Evolutionary conservation across 2,329 filamentous ascomycete genomes (phyloP).

Genomic region (Amauroascus verrucosus): DNA sequence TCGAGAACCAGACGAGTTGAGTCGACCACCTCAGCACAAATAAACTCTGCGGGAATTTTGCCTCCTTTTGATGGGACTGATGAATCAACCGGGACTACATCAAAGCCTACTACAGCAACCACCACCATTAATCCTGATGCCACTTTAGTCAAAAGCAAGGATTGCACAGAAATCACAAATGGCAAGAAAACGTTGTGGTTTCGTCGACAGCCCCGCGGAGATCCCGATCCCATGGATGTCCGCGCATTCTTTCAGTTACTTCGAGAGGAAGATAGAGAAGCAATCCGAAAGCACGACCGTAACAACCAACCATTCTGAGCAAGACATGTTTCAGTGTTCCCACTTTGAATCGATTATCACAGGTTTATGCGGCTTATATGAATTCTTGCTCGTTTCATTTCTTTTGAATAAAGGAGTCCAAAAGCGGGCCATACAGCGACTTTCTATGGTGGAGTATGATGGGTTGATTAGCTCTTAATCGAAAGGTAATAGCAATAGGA

Average conservation of each 20-base stretch:
- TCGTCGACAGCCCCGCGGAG: slow-evolving; percentile 12
- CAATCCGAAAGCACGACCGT: slow-evolving; percentile 18
- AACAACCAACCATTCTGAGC: slow-evolving; percentile 3
- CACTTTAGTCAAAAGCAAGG: neutral
- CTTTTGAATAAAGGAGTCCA: slow-evolving; percentile 4
- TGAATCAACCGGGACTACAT: slow-evolving; percentile 11
- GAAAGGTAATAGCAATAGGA: neutral
- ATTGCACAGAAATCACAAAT: neutral
- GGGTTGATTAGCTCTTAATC: neutral
- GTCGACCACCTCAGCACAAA: neutral
- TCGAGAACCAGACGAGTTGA: neutral
- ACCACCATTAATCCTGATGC: neutral
- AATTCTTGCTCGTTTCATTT: neutral
- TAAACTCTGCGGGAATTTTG: slow-evolving; percentile 17
- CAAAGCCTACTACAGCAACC: slow-evolving; percentile 5
- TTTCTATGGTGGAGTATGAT: neutral
- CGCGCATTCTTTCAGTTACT: slow-evolving; percentile 21
- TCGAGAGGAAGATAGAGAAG: slow-evolving; percentile 20
- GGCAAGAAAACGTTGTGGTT: slow-evolving; percentile 13
- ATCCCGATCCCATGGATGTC: slow-evolving; percentile 18
- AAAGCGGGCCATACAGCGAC: neutral
- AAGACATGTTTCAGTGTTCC: neutral
- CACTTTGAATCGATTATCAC: neutral
- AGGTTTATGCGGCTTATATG: slow-evolving; percentile 4
- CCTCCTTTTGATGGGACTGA: slow-evolving; percentile 25